Evolutionary conservation across 2,329 filamentous ascomycete genomes (phyloP), one percentile per base, ranked within the genome.

Genomic region (Aspergillus candidus): DNA sequence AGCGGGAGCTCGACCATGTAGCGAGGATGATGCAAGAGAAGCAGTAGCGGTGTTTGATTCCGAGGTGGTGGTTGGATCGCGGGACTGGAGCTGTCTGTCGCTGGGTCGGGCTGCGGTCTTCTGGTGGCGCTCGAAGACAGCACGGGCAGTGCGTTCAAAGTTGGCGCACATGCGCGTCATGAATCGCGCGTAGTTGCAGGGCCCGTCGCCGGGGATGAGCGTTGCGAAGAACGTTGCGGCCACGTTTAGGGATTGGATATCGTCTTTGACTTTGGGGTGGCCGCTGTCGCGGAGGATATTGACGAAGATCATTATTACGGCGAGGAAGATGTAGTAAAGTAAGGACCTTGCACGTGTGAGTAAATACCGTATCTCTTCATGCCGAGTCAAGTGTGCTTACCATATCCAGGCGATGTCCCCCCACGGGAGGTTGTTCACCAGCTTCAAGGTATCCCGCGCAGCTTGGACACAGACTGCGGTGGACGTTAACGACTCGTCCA

Each of bases 321-420:
- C 86, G 0, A 90, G 89, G 10, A 97, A 90, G 1, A 93, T 88
- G 67, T 94, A 97, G 68, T 97, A 96, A 14, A 96, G 72, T 48
- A 95, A 83, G 57, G 95, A 78, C 88, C 77, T 80, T 33, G 4
- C 14, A 39, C 29, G 11, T 27, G 22, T 48, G 40, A 53, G 50
- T 22, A 14, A 44, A 44, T 6, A 17, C 10, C 36, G 15, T 2
- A 14, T n/a, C 6, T 31, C 17, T 32, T 13, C 17, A n/a, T 33
- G 14, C 7, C 8, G 6, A 17, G 14, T 11, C 8, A 13, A 30
- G n/a, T 11, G 29, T 11, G 70, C 83, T 70, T 69, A 93, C 91
- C 91, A 97, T 38, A 96, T 88, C 67, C 89, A 95, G 35, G 86
- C 84, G 57, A 89, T 88, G 61, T 97, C 91, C 40, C 89, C 89